Conservation (phyloP, 2,329 filamentous ascomycete genomes). For the Sporothrix brunneoviolacea region DNA sequence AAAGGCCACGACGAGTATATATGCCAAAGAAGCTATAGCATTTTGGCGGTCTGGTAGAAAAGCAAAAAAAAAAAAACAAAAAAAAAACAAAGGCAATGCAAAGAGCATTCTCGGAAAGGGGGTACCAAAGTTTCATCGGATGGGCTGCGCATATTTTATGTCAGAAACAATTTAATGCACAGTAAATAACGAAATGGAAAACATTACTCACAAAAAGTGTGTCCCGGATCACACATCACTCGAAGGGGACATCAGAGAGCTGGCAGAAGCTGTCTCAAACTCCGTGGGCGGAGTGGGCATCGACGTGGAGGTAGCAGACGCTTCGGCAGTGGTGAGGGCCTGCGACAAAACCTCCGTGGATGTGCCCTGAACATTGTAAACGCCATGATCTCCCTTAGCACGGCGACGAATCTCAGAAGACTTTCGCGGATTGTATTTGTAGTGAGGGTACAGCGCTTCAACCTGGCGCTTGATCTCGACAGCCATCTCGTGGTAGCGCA, state of each 20-base stretch:
- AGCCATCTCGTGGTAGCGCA: slow-evolving; percentile 28
- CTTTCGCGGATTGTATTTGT: slow-evolving; percentile 34
- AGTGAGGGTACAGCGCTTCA: slow-evolving; percentile 28
- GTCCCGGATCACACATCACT: slow-evolving; percentile 1
- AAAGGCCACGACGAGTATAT: background rate
- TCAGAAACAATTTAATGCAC: background rate
- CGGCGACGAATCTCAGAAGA: slow-evolving; percentile 18
- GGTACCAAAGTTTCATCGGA: too few relatives aligned
- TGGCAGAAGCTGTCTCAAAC: background rate
- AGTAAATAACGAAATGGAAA: background rate
- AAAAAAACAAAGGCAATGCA: background rate
- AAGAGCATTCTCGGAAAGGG: too few relatives aligned
- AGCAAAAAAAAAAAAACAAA: background rate
- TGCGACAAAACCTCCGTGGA: background rate
- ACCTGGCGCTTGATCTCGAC: slow-evolving; percentile 27
- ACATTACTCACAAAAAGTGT: background rate
- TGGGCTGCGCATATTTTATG: too few relatives aligned
- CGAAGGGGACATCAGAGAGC: background rate
- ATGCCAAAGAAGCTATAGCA: background rate
- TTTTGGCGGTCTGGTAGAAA: too few relatives aligned
- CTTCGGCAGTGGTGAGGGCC: too few relatives aligned
- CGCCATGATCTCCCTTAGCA: slow-evolving; percentile 1
- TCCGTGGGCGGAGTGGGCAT: slow-evolving; percentile 6
- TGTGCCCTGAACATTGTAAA: slow-evolving; percentile 2
- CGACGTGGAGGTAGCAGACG: background rate